Percentiles rank a stretch among this genome's conserved stretches.
Conservation (phyloP, 345 rosid genomes). For the Salix brachista region DNA sequence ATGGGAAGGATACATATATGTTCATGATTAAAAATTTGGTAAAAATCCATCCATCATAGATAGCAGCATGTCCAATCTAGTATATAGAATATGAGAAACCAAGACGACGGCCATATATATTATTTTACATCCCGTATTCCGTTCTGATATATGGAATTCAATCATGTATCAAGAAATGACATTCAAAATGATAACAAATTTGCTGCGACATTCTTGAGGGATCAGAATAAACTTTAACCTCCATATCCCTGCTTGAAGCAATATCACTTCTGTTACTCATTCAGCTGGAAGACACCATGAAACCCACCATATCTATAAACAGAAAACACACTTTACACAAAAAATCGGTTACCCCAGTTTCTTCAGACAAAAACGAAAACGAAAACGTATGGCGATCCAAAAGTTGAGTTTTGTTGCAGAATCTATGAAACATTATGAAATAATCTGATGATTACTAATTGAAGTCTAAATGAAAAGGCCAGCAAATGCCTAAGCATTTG, state of each 20-base stretch:
- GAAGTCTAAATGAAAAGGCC: not conserved
- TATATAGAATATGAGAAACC: too few species aligned
- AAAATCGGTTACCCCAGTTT: not conserved
- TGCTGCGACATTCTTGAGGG: not conserved
- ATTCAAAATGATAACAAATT: too few species aligned
- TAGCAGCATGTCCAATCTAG: too few species aligned
- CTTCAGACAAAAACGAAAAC: not conserved
- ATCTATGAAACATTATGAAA: not conserved
- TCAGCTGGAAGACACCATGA: not conserved
- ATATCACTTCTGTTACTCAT: not conserved
- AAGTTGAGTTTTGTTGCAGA: slow-evolving; percentile 1
- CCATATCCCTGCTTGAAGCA: not conserved
- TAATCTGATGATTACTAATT: not conserved
- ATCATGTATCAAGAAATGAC: too few species aligned
- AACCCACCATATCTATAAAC: not conserved
- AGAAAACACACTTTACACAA: not conserved
- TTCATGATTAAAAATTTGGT: too few species aligned
- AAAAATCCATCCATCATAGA: too few species aligned
- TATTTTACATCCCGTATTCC: too few species aligned
- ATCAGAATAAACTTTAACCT: not conserved
- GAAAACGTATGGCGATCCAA: not conserved
- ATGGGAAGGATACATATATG: too few species aligned
- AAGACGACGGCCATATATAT: too few species aligned
- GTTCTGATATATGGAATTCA: too few species aligned
- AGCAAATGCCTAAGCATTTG: not conserved